Conservation (phyloP, 129 eudicot genomes). For the Flaveria ramosissima region DNA sequence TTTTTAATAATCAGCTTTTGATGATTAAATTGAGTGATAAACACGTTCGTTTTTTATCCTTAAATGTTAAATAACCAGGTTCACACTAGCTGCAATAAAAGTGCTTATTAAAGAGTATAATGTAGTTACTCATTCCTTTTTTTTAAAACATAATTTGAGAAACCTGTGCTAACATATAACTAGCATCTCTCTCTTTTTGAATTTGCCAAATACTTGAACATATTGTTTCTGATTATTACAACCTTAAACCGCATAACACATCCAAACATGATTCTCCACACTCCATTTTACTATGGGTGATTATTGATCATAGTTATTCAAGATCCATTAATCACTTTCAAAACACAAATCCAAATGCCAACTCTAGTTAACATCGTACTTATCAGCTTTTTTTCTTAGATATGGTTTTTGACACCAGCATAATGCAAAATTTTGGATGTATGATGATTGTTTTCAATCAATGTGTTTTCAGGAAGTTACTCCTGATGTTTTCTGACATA, state of each 20-base stretch:
- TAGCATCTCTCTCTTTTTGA: not conserved
- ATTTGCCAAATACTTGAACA: not conserved
- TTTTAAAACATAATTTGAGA: too few relatives aligned
- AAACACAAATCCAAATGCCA: not conserved
- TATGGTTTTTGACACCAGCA: conserved; percentile 13
- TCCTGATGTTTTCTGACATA: not conserved
- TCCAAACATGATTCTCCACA: not conserved
- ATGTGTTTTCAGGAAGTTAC: not conserved
- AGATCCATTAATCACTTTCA: not conserved
- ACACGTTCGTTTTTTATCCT: not conserved
- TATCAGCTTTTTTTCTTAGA: not conserved
- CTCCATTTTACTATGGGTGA: not conserved
- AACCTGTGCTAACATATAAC: too few relatives aligned
- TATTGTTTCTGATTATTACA: not conserved
- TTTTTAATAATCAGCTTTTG: not conserved
- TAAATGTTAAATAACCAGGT: not conserved
- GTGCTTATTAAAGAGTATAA: not conserved
- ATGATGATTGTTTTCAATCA: not conserved
- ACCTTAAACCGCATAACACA: not conserved
- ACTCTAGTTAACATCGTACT: not conserved
- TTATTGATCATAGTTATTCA: not conserved
- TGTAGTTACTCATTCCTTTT: not conserved
- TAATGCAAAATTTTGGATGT: not conserved
- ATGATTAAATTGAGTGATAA: not conserved
- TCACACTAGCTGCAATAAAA: not conserved